phyloP scores from a whole-genome alignment of 1,139 yeast genomes.

The Nadsonia starkeyi-henricii region DNA sequence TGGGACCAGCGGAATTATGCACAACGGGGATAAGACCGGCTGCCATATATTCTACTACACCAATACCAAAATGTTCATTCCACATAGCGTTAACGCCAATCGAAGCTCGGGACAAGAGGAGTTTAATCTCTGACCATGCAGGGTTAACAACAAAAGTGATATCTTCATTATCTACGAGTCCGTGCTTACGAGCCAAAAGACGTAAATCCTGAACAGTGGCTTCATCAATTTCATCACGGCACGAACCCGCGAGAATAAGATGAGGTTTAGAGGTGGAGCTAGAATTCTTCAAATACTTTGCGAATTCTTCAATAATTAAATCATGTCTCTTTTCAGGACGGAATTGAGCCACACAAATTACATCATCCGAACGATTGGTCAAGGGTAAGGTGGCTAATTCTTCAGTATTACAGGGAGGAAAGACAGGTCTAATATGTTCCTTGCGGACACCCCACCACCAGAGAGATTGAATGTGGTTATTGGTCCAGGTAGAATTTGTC shows the following conservation, averaged over 20 bases:
- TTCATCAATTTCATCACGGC: constrained; percentile 57
- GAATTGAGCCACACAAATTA: constrained; percentile 81
- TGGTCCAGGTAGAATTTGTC: constrained; percentile 89
- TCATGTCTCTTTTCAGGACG: constrained; percentile 90
- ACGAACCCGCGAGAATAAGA: constrained; percentile 70
- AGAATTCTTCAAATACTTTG: constrained; percentile 28
- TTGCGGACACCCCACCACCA: constrained; percentile 35
- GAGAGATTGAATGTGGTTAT: constrained; percentile 47
- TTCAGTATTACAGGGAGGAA: constrained; percentile 81
- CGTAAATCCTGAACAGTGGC: constrained; percentile 40
- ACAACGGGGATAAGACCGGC: constrained; percentile 79
- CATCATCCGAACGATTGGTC: constrained; percentile 34
- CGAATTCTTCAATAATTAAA: constrained; percentile 50
- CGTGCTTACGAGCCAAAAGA: constrained; percentile 31
- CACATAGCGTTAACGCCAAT: constrained; percentile 95
- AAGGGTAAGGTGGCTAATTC: constrained; percentile 23
- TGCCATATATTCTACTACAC: constrained; percentile 86
- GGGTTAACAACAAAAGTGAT: constrained; percentile 68
- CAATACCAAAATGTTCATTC: constrained; percentile 98
- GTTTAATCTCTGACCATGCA: constrained; percentile 47
- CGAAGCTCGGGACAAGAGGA: constrained; percentile 42
- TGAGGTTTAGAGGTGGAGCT: constrained; percentile 23
- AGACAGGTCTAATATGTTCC: constrained; percentile 36
- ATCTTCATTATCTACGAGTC: constrained; percentile 28
- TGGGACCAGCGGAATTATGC: constrained; percentile 94